These are phyloP conservation scores for Yamadazyma aaseri DNA, from an alignment of 1,139 yeast species.

Conservation along the genomic window DNA sequence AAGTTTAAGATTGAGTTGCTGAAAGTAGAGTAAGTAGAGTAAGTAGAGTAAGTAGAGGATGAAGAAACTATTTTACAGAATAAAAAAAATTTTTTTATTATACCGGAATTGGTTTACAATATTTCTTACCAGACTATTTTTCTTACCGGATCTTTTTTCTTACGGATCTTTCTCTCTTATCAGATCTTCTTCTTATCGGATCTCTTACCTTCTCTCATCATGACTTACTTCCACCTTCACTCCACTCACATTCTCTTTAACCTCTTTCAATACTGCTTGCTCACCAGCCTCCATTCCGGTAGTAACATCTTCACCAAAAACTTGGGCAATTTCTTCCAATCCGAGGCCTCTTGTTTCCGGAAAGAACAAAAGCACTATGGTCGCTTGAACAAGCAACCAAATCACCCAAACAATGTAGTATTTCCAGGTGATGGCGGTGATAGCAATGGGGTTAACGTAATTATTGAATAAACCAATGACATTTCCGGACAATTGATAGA, in stretches of 20 bases:
- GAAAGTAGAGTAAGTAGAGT: background rate
- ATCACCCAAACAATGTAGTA: slow-evolving; percentile 11
- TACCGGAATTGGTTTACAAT: too few relatives aligned
- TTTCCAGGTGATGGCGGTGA: slow-evolving; percentile 10
- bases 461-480: slow-evolving; percentile 11
- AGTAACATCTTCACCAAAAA: slow-evolving; percentile 1
- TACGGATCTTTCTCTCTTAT: too few relatives aligned
- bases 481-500: slow-evolving; percentile 7
- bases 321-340: slow-evolving; percentile 3
- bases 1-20: background rate
- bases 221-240: background rate
- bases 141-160: too few relatives aligned
- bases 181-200: too few relatives aligned
- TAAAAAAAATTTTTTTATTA: background rate
- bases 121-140: too few relatives aligned
- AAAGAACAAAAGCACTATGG: slow-evolving; percentile 12
- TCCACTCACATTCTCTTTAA: too few relatives aligned
- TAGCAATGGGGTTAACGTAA: slow-evolving; percentile 13
- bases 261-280: slow-evolving; percentile 3
- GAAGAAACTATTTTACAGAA: background rate
- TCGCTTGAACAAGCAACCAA: slow-evolving; percentile 8
- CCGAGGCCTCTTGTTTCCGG: slow-evolving; percentile 12
- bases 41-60: background rate
- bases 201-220: background rate
- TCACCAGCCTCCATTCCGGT: slow-evolving; percentile 2